A percentile compares a stretch with the other conserved stretches of the same genome.
phyloP scores from a whole-genome alignment of 495 filamentous ascomycete genomes.

The Ascobolus immersus region DNA sequence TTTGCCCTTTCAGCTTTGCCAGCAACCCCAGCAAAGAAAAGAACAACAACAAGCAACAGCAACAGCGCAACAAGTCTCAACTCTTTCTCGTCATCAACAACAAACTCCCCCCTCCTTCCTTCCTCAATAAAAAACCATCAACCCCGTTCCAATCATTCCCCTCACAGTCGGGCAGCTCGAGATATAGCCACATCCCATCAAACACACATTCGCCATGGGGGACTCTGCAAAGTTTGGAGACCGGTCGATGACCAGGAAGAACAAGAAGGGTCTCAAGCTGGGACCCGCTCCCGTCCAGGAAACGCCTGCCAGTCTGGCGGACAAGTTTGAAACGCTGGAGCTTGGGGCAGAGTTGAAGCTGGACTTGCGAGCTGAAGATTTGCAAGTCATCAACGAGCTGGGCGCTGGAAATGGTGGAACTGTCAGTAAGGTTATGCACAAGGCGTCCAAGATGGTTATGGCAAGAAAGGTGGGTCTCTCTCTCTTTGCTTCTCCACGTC shows the following conservation, averaged over 20 bases:
- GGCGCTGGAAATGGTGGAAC: conserved; percentile 92
- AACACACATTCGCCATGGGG: no score
- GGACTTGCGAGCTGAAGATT: conserved; percentile 72
- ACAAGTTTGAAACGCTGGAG: conserved; percentile 41
- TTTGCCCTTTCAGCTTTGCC: no score
- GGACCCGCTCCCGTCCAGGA: conserved; percentile 13
- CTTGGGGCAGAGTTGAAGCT: conserved; percentile 92
- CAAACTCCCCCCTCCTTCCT: no score
- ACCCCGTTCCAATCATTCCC: no score
- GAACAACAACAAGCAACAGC: no score
- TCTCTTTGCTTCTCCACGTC: neutral
- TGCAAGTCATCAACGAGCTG: conserved; percentile 79
- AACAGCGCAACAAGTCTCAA: no score
- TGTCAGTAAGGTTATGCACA: conserved; percentile 90
- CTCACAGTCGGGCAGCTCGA: no score
- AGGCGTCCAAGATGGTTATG: conserved; percentile 86
- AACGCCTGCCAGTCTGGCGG: conserved; percentile 7
- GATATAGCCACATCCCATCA: no score
- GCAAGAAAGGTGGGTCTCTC: conserved; percentile 55
- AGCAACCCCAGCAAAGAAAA: no score
- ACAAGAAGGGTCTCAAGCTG: conserved; percentile 80
- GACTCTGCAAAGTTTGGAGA: no score
- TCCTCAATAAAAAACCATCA: no score
- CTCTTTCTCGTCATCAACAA: no score
- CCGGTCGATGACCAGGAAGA: conserved; percentile 91